Evolutionary conservation across 148 eudicot genomes (phyloP).

Genomic region (Amaranthus hypochondriacus): DNA sequence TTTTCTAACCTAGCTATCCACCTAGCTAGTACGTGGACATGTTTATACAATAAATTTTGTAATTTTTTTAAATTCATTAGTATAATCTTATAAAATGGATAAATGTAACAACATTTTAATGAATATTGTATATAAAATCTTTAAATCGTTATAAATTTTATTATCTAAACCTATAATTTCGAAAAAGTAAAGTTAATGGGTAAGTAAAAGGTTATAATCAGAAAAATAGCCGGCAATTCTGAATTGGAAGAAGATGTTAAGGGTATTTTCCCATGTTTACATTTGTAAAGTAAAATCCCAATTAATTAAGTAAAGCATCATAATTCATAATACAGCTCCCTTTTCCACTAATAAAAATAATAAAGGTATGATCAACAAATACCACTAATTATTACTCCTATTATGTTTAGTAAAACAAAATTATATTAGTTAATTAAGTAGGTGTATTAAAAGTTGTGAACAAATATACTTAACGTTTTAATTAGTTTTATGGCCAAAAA

Average conservation of each 20-base stretch:
- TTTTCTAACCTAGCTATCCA: too few species aligned
- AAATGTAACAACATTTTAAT: too few species aligned
- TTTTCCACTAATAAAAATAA: conserved; percentile 7
- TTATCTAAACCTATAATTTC: neutral
- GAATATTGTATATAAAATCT: too few species aligned
- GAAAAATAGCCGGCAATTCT: conserved; percentile 12
- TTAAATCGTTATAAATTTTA: neutral
- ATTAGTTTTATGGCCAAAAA: conserved; percentile 22
- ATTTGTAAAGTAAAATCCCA: conserved; percentile 20
- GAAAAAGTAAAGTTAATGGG: too few species aligned
- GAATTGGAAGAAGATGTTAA: conserved; percentile 13
- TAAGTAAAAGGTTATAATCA: conserved; percentile 6
- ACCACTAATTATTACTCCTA: too few species aligned
- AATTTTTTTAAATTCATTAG: too few species aligned
- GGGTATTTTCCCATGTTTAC: conserved; percentile 12
- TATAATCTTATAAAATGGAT: too few species aligned
- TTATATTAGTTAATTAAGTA: neutral
- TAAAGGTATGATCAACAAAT: conserved; percentile 1
- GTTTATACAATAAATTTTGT: too few species aligned
- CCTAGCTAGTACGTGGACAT: too few species aligned
- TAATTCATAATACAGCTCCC: neutral
- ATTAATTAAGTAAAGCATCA: conserved; percentile 4
- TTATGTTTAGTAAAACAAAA: neutral
- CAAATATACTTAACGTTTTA: neutral
- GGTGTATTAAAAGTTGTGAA: neutral